phyloP scores from a whole-genome alignment of 2,329 filamentous ascomycete genomes.

The Stemphylium beticola region DNA sequence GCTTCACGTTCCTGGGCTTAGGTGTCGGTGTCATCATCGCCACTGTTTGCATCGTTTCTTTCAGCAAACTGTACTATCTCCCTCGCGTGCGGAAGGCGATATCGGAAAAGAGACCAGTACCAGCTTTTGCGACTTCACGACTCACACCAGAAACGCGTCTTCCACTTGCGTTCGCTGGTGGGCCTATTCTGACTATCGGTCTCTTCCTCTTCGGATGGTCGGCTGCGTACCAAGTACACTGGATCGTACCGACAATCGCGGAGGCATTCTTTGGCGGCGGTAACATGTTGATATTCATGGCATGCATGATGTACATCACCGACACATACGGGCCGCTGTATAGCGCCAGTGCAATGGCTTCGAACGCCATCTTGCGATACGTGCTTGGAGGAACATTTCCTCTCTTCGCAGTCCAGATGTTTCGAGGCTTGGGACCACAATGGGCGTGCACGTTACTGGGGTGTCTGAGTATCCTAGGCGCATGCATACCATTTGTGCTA shows the following conservation, averaged over 20 bases:
- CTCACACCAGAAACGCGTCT: constrained; percentile 42
- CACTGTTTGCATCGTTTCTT: constrained; percentile 1
- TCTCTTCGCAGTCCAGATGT: constrained; percentile 63
- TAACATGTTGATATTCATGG: constrained; percentile 14
- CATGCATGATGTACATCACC: constrained; percentile 16
- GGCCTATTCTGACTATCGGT: constrained; percentile 37
- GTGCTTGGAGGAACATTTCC: constrained; percentile 64
- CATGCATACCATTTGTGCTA: constrained; percentile 20
- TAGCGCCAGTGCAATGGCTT: constrained; percentile 65
- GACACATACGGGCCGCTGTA: constrained; percentile 58
- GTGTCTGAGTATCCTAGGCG: constrained; percentile 12
- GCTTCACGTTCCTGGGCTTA: constrained; percentile 14
- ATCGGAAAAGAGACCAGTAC: not conserved
- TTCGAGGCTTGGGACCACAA: constrained; percentile 8
- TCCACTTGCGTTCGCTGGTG: constrained; percentile 44
- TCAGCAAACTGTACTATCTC: constrained; percentile 8
- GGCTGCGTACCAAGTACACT: constrained; percentile 43
- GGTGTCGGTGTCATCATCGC: constrained; percentile 10
- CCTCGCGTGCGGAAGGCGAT: constrained; percentile 4
- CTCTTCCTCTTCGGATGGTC: constrained; percentile 53
- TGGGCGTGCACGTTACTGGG: constrained; percentile 20
- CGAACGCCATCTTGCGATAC: constrained; percentile 66
- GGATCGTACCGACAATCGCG: constrained; percentile 47
- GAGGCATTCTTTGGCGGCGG: constrained; percentile 18
- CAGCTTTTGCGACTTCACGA: constrained; percentile 16